Percentiles rank a stretch among this genome's conserved stretches.
phyloP scores from a whole-genome alignment of 2,329 filamentous ascomycete species.

The Hysterium pulicare region DNA sequence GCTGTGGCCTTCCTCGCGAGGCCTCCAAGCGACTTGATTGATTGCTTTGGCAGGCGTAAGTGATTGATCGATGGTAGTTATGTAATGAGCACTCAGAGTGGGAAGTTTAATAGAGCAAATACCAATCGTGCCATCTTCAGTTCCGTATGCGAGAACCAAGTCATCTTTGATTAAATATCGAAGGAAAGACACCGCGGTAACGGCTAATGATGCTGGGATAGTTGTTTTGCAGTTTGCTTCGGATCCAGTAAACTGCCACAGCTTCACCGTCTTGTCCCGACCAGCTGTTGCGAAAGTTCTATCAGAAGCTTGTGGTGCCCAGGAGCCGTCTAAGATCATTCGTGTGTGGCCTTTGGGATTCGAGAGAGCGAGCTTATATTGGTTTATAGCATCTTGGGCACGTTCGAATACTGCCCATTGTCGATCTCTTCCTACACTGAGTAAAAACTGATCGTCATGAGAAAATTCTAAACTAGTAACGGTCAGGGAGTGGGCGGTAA shows the following conservation, averaged over 20 bases:
- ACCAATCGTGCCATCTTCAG: slow-evolving; percentile 7
- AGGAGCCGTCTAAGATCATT: slow-evolving; percentile 88
- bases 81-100: neutral
- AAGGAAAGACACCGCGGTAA: slow-evolving; percentile 33
- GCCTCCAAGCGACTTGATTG: slow-evolving; percentile 10
- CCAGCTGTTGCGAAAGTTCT: slow-evolving; percentile 79
- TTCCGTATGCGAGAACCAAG: slow-evolving; percentile 8
- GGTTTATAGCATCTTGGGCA: slow-evolving; percentile 30
- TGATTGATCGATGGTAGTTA: slow-evolving; percentile 3
- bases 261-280: slow-evolving; percentile 75
- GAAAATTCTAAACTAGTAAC: slow-evolving; percentile 82
- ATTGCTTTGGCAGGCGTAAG: slow-evolving; percentile 7
- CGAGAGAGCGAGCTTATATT: slow-evolving; percentile 58
- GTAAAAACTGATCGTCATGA: slow-evolving; percentile 65
- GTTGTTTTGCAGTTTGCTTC: slow-evolving; percentile 17
- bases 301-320: slow-evolving; percentile 57
- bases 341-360: slow-evolving; percentile 84
- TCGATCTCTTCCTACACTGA: slow-evolving; percentile 87
- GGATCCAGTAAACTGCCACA: slow-evolving; percentile 47
- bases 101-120: neutral
- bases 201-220: slow-evolving; percentile 20
- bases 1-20: no score
- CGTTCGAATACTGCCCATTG: slow-evolving; percentile 83
- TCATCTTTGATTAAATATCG: neutral
- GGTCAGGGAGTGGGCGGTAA: slow-evolving; percentile 83